These are phyloP conservation scores for Teratosphaeriaceae sp. DNA, from an alignment of 2,329 filamentous ascomycete genomes.

Conservation along the genomic window DNA sequence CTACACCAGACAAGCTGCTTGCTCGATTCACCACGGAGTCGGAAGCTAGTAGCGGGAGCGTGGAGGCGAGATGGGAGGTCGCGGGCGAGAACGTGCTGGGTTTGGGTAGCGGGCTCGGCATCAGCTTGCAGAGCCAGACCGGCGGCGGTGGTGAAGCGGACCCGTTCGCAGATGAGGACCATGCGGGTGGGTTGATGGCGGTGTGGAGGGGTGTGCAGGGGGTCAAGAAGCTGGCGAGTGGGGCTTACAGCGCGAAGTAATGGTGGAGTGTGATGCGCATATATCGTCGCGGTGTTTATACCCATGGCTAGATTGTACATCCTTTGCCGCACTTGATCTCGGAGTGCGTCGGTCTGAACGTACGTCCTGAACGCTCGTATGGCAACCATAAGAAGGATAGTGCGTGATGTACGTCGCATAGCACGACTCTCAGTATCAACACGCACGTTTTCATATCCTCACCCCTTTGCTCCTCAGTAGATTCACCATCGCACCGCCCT, in stretches of 20 bases:
- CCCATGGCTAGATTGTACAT: slow-evolving; percentile 3
- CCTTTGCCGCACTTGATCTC: background rate
- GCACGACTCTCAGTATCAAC: no score
- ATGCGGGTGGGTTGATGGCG: slow-evolving; percentile 25
- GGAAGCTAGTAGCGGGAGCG: slow-evolving; percentile 62
- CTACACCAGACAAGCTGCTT: slow-evolving; percentile 64
- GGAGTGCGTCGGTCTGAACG: no score
- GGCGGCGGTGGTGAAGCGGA: slow-evolving; percentile 44
- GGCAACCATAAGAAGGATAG: no score
- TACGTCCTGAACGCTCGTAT: no score
- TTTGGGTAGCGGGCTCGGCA: slow-evolving; percentile 58
- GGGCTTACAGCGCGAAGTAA: slow-evolving; percentile 52
- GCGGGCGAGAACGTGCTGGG: slow-evolving; percentile 41
- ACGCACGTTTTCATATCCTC: slow-evolving; percentile 67
- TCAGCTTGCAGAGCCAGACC: slow-evolving; percentile 37
- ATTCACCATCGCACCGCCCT: slow-evolving; percentile 69
- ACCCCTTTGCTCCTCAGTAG: slow-evolving; percentile 81
- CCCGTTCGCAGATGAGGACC: slow-evolving; percentile 62
- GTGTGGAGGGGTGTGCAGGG: slow-evolving; percentile 63
- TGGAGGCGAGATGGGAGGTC: slow-evolving; percentile 80
- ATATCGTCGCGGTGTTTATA: background rate
- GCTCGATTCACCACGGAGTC: slow-evolving; percentile 74
- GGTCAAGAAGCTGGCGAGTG: slow-evolving; percentile 62
- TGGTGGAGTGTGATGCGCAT: background rate
- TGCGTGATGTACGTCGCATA: no score